phyloP scores from a whole-genome alignment of 1,284 basidiomycete species.

The Ustilago shanxiensis region DNA sequence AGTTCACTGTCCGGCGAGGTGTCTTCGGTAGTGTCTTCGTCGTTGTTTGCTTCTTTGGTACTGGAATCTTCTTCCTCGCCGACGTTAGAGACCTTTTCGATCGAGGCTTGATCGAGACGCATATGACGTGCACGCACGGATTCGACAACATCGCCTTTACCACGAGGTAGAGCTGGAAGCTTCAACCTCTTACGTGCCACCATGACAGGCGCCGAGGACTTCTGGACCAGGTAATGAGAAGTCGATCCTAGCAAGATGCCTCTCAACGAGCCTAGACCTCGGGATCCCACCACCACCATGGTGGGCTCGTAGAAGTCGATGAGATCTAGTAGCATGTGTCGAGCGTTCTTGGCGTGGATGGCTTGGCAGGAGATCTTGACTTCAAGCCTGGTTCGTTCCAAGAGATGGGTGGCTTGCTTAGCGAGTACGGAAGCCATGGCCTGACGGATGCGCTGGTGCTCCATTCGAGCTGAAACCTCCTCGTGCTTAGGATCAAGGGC shows the following conservation, averaged over 20 bases:
- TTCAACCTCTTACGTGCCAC: slow-evolving; percentile 70
- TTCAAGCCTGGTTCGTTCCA: slow-evolving; percentile 89
- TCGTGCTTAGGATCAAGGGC: slow-evolving; percentile 71
- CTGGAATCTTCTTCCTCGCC: slow-evolving; percentile 27
- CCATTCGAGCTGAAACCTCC: slow-evolving; percentile 81
- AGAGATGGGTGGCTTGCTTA: slow-evolving; percentile 86
- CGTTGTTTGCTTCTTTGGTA: slow-evolving; percentile 16
- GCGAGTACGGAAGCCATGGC: slow-evolving; percentile 84
- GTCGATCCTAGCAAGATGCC: slow-evolving; percentile 96
- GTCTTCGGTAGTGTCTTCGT: slow-evolving; percentile 9
- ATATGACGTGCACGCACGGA: slow-evolving; percentile 64
- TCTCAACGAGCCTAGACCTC: slow-evolving; percentile 88
- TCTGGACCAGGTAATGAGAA: slow-evolving; percentile 95
- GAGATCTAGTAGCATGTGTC: slow-evolving; percentile 90
- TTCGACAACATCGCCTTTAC: slow-evolving; percentile 67
- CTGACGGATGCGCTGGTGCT: slow-evolving; percentile 93
- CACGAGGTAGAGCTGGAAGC: slow-evolving; percentile 63
- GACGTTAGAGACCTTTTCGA: slow-evolving; percentile 59
- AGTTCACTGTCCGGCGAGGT: slow-evolving; percentile 18
- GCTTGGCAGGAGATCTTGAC: slow-evolving; percentile 91
- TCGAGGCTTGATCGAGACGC: slow-evolving; percentile 66
- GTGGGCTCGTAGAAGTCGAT: slow-evolving; percentile 91
- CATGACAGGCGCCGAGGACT: slow-evolving; percentile 91
- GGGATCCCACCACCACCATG: slow-evolving; percentile 94
- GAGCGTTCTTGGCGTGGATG: slow-evolving; percentile 87